phyloP scores from a whole-genome alignment of 129 eudicot species.

The Centella asiatica region DNA sequence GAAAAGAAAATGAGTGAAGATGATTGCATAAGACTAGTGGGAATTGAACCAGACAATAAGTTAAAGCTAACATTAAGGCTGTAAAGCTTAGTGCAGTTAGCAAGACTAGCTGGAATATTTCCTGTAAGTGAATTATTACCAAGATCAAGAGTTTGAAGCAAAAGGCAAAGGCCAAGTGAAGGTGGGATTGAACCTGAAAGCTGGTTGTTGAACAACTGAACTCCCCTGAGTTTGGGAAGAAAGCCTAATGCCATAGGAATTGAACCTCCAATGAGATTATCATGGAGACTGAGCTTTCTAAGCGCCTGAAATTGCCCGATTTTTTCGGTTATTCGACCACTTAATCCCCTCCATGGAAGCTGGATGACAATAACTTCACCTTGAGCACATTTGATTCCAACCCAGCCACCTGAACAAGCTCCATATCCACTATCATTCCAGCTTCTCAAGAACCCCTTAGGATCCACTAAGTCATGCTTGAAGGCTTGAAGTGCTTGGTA shows the following conservation, averaged over 20 bases:
- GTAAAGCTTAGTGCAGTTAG: conserved; percentile 51
- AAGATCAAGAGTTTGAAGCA: conserved; percentile 76
- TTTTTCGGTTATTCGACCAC: conserved; percentile 61
- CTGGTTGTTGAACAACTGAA: conserved; percentile 67
- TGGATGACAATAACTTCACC: conserved; percentile 89
- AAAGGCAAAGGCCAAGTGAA: conserved; percentile 60
- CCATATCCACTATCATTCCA: conserved; percentile 48
- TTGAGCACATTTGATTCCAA: conserved; percentile 87
- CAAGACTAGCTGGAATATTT: conserved; percentile 46
- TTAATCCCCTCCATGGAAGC: conserved; percentile 83
- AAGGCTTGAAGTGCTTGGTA: conserved; percentile 30
- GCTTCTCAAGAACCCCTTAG: conserved; percentile 23
- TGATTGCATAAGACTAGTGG: conserved; percentile 43
- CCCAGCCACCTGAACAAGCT: conserved; percentile 94
- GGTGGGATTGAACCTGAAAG: conserved; percentile 74
- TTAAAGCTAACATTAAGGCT: conserved; percentile 70
- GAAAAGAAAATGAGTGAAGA: conserved; percentile 49
- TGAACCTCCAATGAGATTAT: conserved; percentile 59
- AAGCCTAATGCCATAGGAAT: conserved; percentile 72
- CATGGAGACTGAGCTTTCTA: conserved; percentile 83
- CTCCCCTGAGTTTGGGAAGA: conserved; percentile 71
- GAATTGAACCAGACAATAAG: conserved; percentile 54
- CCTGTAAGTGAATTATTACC: conserved; percentile 73
- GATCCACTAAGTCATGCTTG: conserved; percentile 17
- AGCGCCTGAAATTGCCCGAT: conserved; percentile 81